Evolutionary conservation across 2,329 filamentous ascomycete species (phyloP).

Genomic region (Hypocreales sp.): DNA sequence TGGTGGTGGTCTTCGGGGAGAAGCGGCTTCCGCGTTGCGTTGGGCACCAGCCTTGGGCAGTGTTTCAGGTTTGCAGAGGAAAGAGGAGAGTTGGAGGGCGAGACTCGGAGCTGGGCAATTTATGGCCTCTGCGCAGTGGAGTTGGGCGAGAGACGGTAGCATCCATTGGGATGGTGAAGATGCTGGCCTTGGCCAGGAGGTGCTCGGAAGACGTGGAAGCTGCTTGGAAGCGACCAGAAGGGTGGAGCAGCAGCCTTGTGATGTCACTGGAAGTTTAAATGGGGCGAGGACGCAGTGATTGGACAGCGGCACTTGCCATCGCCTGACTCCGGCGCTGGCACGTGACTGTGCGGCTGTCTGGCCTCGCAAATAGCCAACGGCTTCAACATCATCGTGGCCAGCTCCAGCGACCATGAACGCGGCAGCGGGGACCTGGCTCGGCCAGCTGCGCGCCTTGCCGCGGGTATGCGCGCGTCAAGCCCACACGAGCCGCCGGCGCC

Average conservation of each 20-base stretch:
- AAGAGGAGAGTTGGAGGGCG: not conserved
- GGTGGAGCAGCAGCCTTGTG: conserved; percentile 14
- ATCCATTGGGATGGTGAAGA: not conserved
- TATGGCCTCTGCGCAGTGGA: not conserved
- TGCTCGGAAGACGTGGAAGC: conserved; percentile 8
- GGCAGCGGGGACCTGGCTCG: conserved; percentile 17
- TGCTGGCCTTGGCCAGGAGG: conserved; percentile 2
- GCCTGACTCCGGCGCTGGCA: conserved; percentile 7
- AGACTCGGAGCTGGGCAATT: not conserved
- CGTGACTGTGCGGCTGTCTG: no score
- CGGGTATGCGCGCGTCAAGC: conserved; percentile 25
- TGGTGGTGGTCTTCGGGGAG: not conserved
- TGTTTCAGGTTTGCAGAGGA: not conserved
- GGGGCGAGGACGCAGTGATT: conserved; percentile 8
- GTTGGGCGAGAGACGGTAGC: not conserved
- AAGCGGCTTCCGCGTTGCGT: not conserved
- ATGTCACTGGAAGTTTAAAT: conserved; percentile 15
- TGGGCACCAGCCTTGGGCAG: conserved; percentile 1
- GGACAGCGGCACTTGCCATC: conserved; percentile 8
- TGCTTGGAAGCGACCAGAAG: conserved; percentile 16
- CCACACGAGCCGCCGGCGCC: conserved; percentile 10
- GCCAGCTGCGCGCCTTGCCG: conserved; percentile 26
- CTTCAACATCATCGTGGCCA: conserved; percentile 4
- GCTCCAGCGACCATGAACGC: conserved; percentile 20
- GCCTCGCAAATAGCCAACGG: no score